Conservation (phyloP, 2,329 filamentous ascomycete genomes). For the Monosporascus sp. region DNA sequence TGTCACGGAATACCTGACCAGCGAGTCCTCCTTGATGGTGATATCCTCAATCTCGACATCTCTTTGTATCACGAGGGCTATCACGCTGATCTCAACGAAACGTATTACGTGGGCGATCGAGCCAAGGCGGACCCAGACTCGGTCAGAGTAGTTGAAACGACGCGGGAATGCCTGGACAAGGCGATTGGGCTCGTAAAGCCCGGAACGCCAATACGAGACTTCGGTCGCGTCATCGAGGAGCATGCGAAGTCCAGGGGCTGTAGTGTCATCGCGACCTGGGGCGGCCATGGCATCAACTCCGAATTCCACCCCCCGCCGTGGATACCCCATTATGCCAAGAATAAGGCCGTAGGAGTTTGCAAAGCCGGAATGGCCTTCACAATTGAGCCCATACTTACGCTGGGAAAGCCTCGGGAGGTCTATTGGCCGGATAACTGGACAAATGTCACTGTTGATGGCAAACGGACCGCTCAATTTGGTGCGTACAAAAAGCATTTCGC, state of each 20-base stretch:
- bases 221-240: slow-evolving; percentile 89
- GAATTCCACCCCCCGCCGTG: slow-evolving; percentile 90
- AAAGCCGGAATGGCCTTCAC: slow-evolving; percentile 97
- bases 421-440: slow-evolving; percentile 99
- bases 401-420: slow-evolving; percentile 82
- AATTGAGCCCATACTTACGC: slow-evolving; percentile 93
- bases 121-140: slow-evolving; percentile 74
- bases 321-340: slow-evolving; percentile 93
- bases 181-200: slow-evolving; percentile 87
- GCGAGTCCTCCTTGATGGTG: slow-evolving; percentile 76
- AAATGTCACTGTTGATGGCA: slow-evolving; percentile 81
- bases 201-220: slow-evolving; percentile 82
- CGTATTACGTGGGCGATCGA: slow-evolving; percentile 89
- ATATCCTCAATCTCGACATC: slow-evolving; percentile 94
- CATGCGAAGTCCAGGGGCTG: slow-evolving; percentile 76
- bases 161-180: slow-evolving; percentile 82
- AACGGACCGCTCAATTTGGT: slow-evolving; percentile 85
- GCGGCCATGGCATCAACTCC: slow-evolving; percentile 87
- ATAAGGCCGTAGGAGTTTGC: slow-evolving; percentile 86
- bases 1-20: slow-evolving; percentile 96
- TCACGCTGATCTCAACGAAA: slow-evolving; percentile 94
- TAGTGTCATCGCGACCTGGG: slow-evolving; percentile 88
- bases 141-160: slow-evolving; percentile 81
- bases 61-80: slow-evolving; percentile 88
- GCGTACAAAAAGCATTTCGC: slow-evolving; percentile 25